Evolutionary conservation across 257 asterid species (phyloP).

Genomic region (Salvia rosmarinus): DNA sequence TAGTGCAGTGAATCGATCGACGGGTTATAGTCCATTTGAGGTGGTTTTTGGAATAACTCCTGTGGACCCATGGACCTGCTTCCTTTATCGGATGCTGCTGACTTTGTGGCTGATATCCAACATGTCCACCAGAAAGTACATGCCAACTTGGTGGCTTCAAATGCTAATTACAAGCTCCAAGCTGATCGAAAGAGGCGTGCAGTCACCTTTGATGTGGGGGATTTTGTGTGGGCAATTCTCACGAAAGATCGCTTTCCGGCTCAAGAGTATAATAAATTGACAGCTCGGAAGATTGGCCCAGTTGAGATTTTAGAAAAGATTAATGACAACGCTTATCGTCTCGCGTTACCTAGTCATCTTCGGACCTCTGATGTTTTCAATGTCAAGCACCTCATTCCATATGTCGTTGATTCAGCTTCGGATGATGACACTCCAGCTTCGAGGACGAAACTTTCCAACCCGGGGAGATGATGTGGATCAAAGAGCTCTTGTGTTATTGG

Average conservation of each 20-base stretch:
- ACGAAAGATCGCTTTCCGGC: not conserved
- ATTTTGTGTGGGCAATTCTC: slow-evolving; percentile 2
- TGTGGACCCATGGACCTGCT: not conserved
- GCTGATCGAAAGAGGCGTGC: not conserved
- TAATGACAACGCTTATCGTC: not conserved
- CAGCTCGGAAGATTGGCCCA: not conserved
- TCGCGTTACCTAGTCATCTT: not conserved
- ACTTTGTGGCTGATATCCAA: not conserved
- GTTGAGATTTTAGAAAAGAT: too few species aligned
- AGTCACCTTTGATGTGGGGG: not conserved
- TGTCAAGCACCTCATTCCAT: not conserved
- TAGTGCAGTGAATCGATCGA: not conserved
- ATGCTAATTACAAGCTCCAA: not conserved
- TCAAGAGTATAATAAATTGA: slow-evolving; percentile 2
- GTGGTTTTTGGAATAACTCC: not conserved
- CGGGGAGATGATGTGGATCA: not conserved
- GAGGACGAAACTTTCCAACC: not conserved
- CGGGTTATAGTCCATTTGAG: not conserved
- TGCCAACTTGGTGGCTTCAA: not conserved
- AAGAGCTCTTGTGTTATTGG: not conserved
- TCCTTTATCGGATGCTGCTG: not conserved
- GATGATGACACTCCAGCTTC: not conserved
- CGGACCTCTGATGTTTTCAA: not conserved
- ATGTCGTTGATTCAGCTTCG: not conserved
- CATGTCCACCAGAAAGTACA: not conserved